A percentile compares a stretch with the other conserved stretches of the same genome.
phyloP scores from a whole-genome alignment of 139 green algal genomes.

The Volvox africanus region DNA sequence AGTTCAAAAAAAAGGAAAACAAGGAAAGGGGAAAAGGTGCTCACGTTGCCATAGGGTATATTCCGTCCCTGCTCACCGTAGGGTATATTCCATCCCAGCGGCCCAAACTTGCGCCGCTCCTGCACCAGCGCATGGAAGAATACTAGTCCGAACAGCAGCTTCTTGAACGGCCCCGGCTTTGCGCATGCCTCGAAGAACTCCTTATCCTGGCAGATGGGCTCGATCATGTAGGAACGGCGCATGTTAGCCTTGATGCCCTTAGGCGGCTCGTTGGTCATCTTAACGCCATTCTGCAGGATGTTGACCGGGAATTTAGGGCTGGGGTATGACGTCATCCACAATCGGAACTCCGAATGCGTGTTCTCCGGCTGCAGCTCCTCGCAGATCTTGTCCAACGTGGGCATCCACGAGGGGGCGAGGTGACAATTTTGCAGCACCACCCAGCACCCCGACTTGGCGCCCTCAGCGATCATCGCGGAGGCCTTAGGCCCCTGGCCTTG shows the following conservation, averaged over 20 bases:
- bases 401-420: conserved; percentile 83
- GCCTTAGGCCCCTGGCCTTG: conserved; percentile 86
- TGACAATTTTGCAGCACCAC: conserved; percentile 84
- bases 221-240: conserved; percentile 71
- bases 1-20: too few species aligned
- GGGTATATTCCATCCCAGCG: conserved; percentile 78
- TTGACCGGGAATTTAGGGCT: conserved; percentile 78
- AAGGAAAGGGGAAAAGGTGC: too few species aligned
- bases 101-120: conserved; percentile 76
- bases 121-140: conserved; percentile 78
- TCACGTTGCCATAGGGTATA: too few species aligned
- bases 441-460: conserved; percentile 61
- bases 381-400: conserved; percentile 78
- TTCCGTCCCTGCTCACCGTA: conserved; percentile 58
- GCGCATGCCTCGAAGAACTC: conserved; percentile 65
- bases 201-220: conserved; percentile 67
- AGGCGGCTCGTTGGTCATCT: conserved; percentile 90
- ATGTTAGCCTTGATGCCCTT: conserved; percentile 83
- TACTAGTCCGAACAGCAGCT: conserved; percentile 74
- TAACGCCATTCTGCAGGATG: conserved; percentile 81
- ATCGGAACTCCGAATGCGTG: conserved; percentile 75
- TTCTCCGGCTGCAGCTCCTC: conserved; percentile 76
- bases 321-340: conserved; percentile 82
- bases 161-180: conserved; percentile 72
- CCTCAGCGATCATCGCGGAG: conserved; percentile 78